These are phyloP conservation scores for barrel medic (Medicago truncatula) DNA, from an alignment of 306 rosid species.

Conservation along the genomic window DNA sequence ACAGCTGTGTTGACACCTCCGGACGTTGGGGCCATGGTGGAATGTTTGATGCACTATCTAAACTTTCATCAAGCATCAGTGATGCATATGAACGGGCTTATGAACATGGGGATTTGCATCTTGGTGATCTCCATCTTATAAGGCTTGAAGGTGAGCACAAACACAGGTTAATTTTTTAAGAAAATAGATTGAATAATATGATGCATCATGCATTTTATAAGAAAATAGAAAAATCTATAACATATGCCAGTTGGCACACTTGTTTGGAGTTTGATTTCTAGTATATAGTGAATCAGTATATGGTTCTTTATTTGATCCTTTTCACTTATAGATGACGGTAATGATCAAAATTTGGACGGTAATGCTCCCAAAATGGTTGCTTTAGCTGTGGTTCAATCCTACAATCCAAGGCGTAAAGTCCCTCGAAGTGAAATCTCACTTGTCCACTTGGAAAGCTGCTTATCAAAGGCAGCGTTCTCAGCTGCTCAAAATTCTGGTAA, in stretches of 20 bases:
- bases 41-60: constrained; percentile 83
- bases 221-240: too few species aligned
- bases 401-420: constrained; percentile 79
- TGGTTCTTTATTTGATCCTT: constrained; percentile 26
- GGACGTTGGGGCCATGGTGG: constrained; percentile 97
- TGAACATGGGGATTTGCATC: constrained; percentile 86
- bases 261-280: neutral
- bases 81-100: constrained; percentile 80
- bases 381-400: constrained; percentile 89
- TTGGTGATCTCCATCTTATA: constrained; percentile 91
- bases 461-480: constrained; percentile 72
- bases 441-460: constrained; percentile 70
- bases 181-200: neutral
- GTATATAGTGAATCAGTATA: constrained; percentile 4
- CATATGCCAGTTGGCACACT: too few species aligned
- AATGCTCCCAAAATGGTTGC: constrained; percentile 74
- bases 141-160: constrained; percentile 68
- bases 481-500: constrained; percentile 80
- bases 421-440: constrained; percentile 81
- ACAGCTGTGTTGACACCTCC: constrained; percentile 86
- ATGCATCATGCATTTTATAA: neutral
- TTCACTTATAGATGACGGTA: constrained; percentile 49
- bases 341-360: constrained; percentile 43
- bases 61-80: constrained; percentile 69
- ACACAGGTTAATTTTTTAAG: constrained; percentile 3